phyloP scores from a whole-genome alignment of 2,329 filamentous ascomycete genomes.

The Cryphonectria carpinicola region DNA sequence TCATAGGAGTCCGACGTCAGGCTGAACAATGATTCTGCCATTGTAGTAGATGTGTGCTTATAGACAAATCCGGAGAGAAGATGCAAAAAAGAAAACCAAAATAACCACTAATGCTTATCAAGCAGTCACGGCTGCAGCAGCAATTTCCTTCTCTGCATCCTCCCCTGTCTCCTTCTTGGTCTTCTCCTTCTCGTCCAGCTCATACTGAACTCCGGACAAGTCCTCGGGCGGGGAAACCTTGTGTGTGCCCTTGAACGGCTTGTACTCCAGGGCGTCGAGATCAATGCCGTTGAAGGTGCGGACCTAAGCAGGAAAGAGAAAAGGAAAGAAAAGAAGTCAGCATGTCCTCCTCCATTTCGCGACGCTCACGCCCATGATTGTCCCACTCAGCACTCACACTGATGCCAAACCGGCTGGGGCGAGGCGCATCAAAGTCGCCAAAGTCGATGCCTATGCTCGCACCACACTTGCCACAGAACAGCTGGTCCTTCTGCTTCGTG shows the following conservation, averaged over 20 bases:
- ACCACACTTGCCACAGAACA: conserved; percentile 54
- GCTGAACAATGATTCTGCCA: background rate
- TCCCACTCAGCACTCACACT: conserved; percentile 41
- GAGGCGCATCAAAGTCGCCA: conserved; percentile 32
- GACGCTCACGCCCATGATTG: background rate
- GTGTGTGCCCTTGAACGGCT: conserved; percentile 43
- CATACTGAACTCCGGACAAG: conserved; percentile 41
- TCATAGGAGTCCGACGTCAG: background rate
- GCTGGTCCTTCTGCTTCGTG: conserved; percentile 50
- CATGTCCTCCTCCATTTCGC: background rate
- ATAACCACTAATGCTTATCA: background rate
- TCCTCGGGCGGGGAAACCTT: conserved; percentile 41
- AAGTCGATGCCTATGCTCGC: conserved; percentile 53
- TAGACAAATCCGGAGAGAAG: background rate
- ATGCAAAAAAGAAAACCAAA: background rate
- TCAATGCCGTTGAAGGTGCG: conserved; percentile 48
- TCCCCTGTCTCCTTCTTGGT: background rate
- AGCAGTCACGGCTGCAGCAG: conserved; percentile 10
- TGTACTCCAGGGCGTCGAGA: conserved; percentile 43
- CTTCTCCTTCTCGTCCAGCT: conserved; percentile 29
- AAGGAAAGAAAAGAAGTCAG: background rate
- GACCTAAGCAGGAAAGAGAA: conserved; percentile 35
- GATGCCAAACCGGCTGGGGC: conserved; percentile 45
- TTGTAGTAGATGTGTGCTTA: conserved; percentile 2
- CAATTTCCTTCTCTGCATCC: conserved; percentile 12